phyloP scores from a whole-genome alignment of 345 rosid genomes.

The Arabidopsis arenosa region DNA sequence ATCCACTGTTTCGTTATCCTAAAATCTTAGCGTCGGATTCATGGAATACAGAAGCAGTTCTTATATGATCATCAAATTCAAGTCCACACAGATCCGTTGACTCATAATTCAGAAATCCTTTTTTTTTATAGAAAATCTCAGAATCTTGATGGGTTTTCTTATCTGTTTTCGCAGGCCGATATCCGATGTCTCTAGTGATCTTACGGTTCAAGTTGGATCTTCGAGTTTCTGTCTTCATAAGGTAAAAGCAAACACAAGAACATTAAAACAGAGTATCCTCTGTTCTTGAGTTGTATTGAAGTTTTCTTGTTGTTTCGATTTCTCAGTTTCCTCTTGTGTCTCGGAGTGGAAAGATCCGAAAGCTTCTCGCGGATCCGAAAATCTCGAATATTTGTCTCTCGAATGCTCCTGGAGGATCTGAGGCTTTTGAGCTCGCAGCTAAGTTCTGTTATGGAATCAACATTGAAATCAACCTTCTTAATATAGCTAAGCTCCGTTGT shows the following conservation, averaged over 20 bases:
- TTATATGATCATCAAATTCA: constrained; percentile 52
- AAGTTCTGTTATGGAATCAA: constrained; percentile 91
- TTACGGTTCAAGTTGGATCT: constrained; percentile 79
- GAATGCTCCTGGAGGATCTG: constrained; percentile 80
- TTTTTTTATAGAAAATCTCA: constrained; percentile 26
- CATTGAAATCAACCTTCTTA: constrained; percentile 69
- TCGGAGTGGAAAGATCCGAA: constrained; percentile 84
- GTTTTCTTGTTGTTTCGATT: constrained; percentile 18
- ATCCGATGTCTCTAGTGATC: constrained; percentile 95
- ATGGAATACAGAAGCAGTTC: constrained; percentile 49
- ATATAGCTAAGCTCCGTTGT: constrained; percentile 74
- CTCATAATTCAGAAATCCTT: constrained; percentile 15
- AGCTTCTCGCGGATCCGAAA: constrained; percentile 68
- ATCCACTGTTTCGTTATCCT: constrained; percentile 31
- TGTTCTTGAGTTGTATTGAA: constrained; percentile 20
- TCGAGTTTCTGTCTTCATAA: constrained; percentile 91
- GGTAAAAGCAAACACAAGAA: constrained; percentile 51
- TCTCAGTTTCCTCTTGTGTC: constrained; percentile 94
- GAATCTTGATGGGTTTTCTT: not conserved
- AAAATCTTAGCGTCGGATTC: constrained; percentile 30
- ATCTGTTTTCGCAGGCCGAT: constrained; percentile 77
- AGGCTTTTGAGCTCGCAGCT: constrained; percentile 94
- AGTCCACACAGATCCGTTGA: constrained; percentile 28
- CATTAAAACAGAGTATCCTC: constrained; percentile 17
- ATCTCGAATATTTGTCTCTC: constrained; percentile 62